Evolutionary conservation across 306 rosid genomes (phyloP).

Genomic region (Citrullus mucosospermus): DNA sequence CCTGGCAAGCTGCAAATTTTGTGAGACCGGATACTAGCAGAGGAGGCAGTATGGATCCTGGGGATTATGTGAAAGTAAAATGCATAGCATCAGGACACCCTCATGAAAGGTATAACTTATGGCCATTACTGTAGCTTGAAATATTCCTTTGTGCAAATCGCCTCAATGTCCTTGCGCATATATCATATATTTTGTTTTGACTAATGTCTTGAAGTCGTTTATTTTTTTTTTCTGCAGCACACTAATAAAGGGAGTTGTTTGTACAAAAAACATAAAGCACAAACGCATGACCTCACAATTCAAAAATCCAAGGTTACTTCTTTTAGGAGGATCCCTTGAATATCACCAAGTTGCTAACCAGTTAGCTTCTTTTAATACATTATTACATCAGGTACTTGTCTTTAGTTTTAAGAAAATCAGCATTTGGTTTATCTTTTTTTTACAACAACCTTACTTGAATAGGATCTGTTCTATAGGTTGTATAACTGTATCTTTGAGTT

Average conservation of each 20-base stretch:
- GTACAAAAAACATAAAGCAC: conserved; percentile 94
- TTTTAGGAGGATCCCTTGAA: conserved; percentile 80
- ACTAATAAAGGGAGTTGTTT: conserved; percentile 73
- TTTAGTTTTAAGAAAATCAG: conserved; percentile 2
- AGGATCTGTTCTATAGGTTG: no score
- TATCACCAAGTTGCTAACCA: conserved; percentile 88
- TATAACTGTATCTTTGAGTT: no score
- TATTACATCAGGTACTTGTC: conserved; percentile 72
- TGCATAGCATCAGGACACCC: conserved; percentile 77
- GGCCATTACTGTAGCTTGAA: neutral
- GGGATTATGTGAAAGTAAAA: conserved; percentile 83
- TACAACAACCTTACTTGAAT: no score
- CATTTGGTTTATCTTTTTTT: neutral
- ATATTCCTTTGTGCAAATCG: neutral
- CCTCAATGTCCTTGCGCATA: neutral
- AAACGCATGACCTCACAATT: conserved; percentile 96
- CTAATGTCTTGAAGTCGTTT: conserved; percentile 5
- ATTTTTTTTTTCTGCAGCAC: conserved; percentile 40
- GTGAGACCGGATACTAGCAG: conserved; percentile 89
- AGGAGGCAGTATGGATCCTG: conserved; percentile 99
- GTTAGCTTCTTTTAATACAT: conserved; percentile 70
- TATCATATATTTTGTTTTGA: neutral
- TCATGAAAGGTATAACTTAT: conserved; percentile 54
- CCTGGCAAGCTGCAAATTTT: conserved; percentile 92
- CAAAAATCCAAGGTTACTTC: conserved; percentile 66